A percentile compares a stretch with the other conserved stretches of the same genome.
phyloP scores from a whole-genome alignment of 257 asterid species.

The Orobanche coerulescens region DNA sequence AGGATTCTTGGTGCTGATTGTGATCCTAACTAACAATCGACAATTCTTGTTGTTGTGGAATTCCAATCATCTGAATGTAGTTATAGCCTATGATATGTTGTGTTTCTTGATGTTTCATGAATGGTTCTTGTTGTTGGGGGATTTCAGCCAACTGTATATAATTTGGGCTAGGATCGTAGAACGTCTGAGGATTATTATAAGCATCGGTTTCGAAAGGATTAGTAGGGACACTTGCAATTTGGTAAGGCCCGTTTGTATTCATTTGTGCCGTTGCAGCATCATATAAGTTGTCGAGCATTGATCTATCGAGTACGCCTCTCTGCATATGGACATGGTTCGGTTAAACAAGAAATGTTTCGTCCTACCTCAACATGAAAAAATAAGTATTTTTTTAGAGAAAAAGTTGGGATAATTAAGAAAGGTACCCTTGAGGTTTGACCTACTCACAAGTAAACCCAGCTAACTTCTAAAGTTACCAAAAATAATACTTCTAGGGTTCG shows the following conservation, averaged over 20 bases:
- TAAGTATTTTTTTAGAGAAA: too few relatives aligned
- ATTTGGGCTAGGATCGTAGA: slow-evolving; percentile 24
- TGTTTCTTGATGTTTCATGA: slow-evolving; percentile 22
- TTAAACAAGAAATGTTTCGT: background rate
- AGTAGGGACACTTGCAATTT: slow-evolving; percentile 22
- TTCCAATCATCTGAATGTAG: slow-evolving; percentile 26
- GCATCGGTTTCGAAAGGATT: slow-evolving; percentile 55
- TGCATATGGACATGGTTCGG: slow-evolving; percentile 22
- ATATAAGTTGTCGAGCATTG: slow-evolving; percentile 53
- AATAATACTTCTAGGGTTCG: too few relatives aligned
- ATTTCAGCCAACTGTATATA: slow-evolving; percentile 29
- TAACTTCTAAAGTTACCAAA: too few relatives aligned
- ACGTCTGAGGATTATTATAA: slow-evolving; percentile 20
- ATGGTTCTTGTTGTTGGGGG: slow-evolving; percentile 30
- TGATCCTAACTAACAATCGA: background rate
- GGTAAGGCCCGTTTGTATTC: slow-evolving; percentile 26
- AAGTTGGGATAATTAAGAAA: too few relatives aligned
- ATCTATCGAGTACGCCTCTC: slow-evolving; percentile 49
- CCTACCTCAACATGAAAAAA: too few relatives aligned
- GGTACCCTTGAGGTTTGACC: too few relatives aligned
- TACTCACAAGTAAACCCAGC: too few relatives aligned
- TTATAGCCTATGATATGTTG: slow-evolving; percentile 17
- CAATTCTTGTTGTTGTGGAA: slow-evolving; percentile 22
- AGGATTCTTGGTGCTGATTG: background rate
- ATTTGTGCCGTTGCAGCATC: slow-evolving; percentile 36